Conservation (phyloP, 768 basidiomycete genomes). For the Rhodosporidiobolus odoratus region DNA sequence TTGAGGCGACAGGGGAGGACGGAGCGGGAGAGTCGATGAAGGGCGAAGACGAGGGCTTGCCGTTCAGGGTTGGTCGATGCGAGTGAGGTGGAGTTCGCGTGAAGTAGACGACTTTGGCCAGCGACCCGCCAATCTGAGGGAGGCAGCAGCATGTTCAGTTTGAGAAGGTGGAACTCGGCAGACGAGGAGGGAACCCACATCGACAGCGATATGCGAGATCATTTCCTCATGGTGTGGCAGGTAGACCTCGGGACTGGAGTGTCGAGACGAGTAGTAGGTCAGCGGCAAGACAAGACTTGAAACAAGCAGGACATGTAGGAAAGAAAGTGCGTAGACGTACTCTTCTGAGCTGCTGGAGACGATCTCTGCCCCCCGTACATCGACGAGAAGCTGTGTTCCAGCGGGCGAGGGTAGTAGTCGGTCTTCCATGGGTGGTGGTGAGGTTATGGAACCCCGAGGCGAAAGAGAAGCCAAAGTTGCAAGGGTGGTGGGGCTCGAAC, state of each 20-base stretch:
- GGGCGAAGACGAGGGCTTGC: constrained; percentile 22
- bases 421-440: constrained; percentile 28
- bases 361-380: constrained; percentile 37
- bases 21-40: constrained; percentile 31
- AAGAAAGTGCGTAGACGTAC: background rate
- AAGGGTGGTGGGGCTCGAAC: background rate
- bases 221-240: constrained; percentile 96
- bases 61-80: constrained; percentile 30
- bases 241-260: constrained; percentile 68
- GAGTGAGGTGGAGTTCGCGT: constrained; percentile 65
- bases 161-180: background rate
- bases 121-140: constrained; percentile 82
- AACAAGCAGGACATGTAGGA: too few species aligned
- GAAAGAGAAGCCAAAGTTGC: background rate
- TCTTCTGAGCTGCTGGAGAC: constrained; percentile 33
- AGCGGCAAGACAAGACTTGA: background rate
- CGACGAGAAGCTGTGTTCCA: constrained; percentile 34
- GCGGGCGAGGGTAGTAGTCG: constrained; percentile 29
- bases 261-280: rapidly evolving
- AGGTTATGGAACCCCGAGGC: background rate
- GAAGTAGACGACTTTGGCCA: constrained; percentile 98
- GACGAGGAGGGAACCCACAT: constrained; percentile 60
- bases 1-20: background rate
- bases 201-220: constrained; percentile 93
- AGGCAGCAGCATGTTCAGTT: constrained; percentile 20